Evolutionary conservation across 2,329 filamentous ascomycete genomes (phyloP).

Genomic region (Aureobasidium sp.): DNA sequence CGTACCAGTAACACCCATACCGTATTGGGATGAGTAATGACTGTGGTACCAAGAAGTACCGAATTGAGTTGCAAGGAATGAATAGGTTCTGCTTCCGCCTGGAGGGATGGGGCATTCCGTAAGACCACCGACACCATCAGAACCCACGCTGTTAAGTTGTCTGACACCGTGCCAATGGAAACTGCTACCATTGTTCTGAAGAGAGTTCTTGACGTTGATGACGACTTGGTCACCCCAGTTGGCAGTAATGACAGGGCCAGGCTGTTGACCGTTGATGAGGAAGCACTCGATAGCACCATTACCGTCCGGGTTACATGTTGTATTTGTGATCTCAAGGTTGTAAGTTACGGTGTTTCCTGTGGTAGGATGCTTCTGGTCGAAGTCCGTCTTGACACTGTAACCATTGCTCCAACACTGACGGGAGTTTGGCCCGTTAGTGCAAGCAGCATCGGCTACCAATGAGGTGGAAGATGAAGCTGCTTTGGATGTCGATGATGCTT

Average conservation of each 20-base stretch:
- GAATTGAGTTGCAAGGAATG: conserved; percentile 42
- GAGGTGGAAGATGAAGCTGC: conserved; percentile 1
- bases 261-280: conserved; percentile 57
- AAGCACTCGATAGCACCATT: conserved; percentile 23
- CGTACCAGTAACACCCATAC: conserved; percentile 33
- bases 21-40: conserved; percentile 36
- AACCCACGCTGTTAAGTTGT: conserved; percentile 45
- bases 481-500: background rate
- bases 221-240: conserved; percentile 40
- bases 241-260: conserved; percentile 53
- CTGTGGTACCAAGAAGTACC: conserved; percentile 37
- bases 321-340: conserved; percentile 24
- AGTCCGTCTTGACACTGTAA: conserved; percentile 37
- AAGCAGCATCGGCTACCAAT: conserved; percentile 21
- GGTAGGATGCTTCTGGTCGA: conserved; percentile 34
- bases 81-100: conserved; percentile 45
- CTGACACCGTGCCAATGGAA: conserved; percentile 56
- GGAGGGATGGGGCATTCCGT: conserved; percentile 42
- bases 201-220: conserved; percentile 47
- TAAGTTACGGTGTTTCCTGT: conserved; percentile 31
- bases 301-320: conserved; percentile 33
- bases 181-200: conserved; percentile 47
- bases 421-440: conserved; percentile 32
- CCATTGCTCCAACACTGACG: conserved; percentile 36
- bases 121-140: conserved; percentile 47